These are phyloP conservation scores for Scheffersomyces lignosus DNA, from an alignment of 805 yeast genomes.

Conservation along the genomic window DNA sequence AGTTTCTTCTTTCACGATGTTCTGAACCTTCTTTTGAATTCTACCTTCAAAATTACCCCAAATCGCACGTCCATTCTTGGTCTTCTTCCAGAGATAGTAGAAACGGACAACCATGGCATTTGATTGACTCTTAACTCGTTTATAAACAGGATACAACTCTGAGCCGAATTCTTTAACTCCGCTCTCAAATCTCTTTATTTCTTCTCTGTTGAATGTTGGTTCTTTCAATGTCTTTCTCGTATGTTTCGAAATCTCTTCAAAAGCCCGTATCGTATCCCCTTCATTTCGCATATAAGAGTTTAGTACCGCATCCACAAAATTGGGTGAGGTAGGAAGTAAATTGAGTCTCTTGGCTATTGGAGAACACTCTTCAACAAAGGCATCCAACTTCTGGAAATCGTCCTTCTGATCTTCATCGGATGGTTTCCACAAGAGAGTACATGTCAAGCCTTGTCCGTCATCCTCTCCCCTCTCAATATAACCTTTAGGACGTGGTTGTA, in stretches of 20 bases:
- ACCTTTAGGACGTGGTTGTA: constrained; percentile 76
- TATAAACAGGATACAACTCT: constrained; percentile 72
- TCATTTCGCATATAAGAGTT: constrained; percentile 50
- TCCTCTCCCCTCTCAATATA: constrained; percentile 83
- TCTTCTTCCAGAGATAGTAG: constrained; percentile 91
- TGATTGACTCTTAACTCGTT: constrained; percentile 72
- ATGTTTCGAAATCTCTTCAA: constrained; percentile 43
- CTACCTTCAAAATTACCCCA: constrained; percentile 86
- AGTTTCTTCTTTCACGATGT: constrained; percentile 18
- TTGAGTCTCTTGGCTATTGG: constrained; percentile 56
- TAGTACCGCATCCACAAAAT: constrained; percentile 76
- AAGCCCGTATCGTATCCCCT: constrained; percentile 54
- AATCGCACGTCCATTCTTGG: constrained; percentile 66
- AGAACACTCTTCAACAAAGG: constrained; percentile 54
- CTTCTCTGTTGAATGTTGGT: constrained; percentile 70
- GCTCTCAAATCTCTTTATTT: constrained; percentile 66
- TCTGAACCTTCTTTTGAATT: constrained; percentile 55
- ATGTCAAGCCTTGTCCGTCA: constrained; percentile 50
- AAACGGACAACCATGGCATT: constrained; percentile 79
- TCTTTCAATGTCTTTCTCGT: constrained; percentile 65
- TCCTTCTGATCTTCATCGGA: constrained; percentile 28
- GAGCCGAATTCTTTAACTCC: constrained; percentile 74
- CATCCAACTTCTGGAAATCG: constrained; percentile 43
- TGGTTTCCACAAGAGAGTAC: constrained; percentile 66
- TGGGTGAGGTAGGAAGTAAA: constrained; percentile 66